phyloP scores from a whole-genome alignment of 441 rosid genomes.

The Populus tomentosa region DNA sequence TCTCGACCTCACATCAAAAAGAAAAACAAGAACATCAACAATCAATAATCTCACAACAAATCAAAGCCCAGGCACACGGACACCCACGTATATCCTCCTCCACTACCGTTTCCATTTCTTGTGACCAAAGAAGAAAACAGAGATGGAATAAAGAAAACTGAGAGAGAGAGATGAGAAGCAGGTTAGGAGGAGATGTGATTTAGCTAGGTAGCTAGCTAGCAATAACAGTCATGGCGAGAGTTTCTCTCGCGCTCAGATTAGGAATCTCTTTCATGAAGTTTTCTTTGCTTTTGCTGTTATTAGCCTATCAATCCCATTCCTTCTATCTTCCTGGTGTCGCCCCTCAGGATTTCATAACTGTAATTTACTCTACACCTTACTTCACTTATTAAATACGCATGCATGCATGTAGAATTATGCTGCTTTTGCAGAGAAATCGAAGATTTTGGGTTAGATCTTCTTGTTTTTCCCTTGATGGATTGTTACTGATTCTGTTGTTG shows the following conservation, averaged over 20 bases:
- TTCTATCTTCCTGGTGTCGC: constrained; percentile 96
- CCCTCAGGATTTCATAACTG: constrained; percentile 73
- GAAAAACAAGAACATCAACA: too few species aligned
- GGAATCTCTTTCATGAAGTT: constrained; percentile 25
- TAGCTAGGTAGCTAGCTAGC: background rate
- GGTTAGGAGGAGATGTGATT: background rate
- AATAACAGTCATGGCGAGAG: constrained; percentile 43
- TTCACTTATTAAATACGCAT: background rate
- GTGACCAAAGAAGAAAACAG: background rate
- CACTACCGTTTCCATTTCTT: background rate
- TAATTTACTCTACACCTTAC: constrained; percentile 12
- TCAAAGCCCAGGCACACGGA: background rate
- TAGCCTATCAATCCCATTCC: constrained; percentile 27
- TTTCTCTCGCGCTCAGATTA: constrained; percentile 20
- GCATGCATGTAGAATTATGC: background rate
- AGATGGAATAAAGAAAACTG: background rate
- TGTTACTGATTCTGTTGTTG: too few species aligned
- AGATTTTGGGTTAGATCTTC: constrained; percentile 6
- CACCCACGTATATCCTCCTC: background rate
- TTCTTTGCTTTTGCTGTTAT: constrained; percentile 21
- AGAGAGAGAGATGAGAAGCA: background rate
- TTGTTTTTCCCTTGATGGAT: background rate
- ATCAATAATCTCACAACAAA: background rate
- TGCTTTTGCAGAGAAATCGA: background rate
- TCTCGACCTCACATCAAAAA: too few species aligned